Percentiles rank a stretch among this genome's conserved stretches.
Evolutionary conservation across 2,329 filamentous ascomycete genomes (phyloP).

Genomic region (Leptoxyphium fumago): DNA sequence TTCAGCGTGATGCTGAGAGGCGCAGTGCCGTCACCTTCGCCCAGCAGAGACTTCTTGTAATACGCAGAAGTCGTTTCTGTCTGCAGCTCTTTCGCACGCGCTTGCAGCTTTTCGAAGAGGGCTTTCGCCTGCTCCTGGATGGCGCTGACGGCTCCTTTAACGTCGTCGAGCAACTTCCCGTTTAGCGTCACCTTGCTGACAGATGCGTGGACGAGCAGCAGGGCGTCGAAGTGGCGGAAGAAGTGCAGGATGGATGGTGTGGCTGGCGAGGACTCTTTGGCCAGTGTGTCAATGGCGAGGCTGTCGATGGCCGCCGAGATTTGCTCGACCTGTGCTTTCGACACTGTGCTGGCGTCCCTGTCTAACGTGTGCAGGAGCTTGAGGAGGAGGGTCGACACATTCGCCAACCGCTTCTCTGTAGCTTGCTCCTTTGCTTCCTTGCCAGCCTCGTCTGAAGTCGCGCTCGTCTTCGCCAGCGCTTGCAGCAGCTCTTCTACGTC

Average conservation of each 20-base stretch:
- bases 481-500: conserved; percentile 3
- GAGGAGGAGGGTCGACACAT: conserved; percentile 10
- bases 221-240: conserved; percentile 14
- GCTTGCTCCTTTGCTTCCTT: background rate
- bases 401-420: conserved; percentile 8
- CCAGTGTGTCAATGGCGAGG: conserved; percentile 6
- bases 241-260: conserved; percentile 6
- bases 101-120: conserved; percentile 10
- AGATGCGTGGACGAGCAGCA: conserved; percentile 10
- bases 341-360: conserved; percentile 2
- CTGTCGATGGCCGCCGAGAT: conserved; percentile 3
- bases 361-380: conserved; percentile 2
- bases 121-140: conserved; percentile 9
- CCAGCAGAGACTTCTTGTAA: conserved; percentile 5
- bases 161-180: conserved; percentile 2
- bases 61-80: conserved; percentile 4
- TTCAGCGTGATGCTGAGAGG: conserved; percentile 4
- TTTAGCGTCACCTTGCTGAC: conserved; percentile 2
- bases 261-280: conserved; percentile 2
- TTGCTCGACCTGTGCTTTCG: conserved; percentile 2
- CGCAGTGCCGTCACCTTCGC: conserved; percentile 1
- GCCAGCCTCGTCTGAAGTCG: background rate
- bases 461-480: conserved; percentile 2
- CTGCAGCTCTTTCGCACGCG: conserved; percentile 10
- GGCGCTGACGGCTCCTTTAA: conserved; percentile 1